Evolutionary conservation across 257 asterid genomes (phyloP).

Genomic region (Mitragyna speciosa): DNA sequence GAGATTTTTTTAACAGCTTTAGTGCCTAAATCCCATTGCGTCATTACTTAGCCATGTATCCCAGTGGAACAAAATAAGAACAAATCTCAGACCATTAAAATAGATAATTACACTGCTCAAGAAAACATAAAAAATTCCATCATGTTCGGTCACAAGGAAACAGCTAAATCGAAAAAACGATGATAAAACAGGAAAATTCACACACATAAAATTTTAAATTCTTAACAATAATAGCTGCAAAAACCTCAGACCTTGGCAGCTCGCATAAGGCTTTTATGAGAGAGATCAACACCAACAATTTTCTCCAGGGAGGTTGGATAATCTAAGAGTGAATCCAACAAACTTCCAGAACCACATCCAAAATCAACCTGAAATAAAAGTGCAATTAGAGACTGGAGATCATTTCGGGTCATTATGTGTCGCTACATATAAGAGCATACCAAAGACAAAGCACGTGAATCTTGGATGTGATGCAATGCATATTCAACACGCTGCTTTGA

Average conservation of each 20-base stretch:
- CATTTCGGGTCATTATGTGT: constrained; percentile 17
- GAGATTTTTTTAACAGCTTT: no score
- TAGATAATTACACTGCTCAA: no score
- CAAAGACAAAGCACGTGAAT: constrained; percentile 71
- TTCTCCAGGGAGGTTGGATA: constrained; percentile 78
- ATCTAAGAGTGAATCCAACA: constrained; percentile 74
- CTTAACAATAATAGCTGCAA: background rate
- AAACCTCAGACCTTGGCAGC: constrained; percentile 79
- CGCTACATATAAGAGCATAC: constrained; percentile 32
- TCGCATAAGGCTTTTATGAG: constrained; percentile 66
- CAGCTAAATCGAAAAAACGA: background rate
- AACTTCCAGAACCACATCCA: constrained; percentile 98
- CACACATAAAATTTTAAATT: background rate
- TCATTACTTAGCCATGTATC: background rate
- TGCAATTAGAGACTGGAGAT: constrained; percentile 21
- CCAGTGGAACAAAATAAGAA: background rate
- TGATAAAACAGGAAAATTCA: background rate
- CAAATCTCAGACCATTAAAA: background rate
- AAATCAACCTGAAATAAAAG: constrained; percentile 73
- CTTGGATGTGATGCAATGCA: constrained; percentile 69
- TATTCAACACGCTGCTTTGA: constrained; percentile 92
- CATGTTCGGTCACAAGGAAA: background rate
- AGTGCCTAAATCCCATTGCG: background rate
- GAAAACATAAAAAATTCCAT: background rate
- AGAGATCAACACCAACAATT: constrained; percentile 84